Evolutionary conservation across 2,329 filamentous ascomycete genomes (phyloP).

Genomic region (Aspergillus unguis): DNA sequence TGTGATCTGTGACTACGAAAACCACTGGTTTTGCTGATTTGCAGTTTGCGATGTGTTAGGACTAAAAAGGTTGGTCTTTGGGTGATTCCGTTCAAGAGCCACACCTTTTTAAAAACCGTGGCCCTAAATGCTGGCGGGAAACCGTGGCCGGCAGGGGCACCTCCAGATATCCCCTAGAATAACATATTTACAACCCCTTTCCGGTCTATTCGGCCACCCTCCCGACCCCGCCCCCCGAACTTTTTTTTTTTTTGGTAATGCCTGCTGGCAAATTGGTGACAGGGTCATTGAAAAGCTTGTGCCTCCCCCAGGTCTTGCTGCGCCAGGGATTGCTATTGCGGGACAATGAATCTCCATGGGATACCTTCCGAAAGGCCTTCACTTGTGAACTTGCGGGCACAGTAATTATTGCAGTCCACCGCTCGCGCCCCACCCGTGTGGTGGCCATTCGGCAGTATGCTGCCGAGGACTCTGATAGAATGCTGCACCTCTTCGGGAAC

Average conservation of each 20-base stretch:
- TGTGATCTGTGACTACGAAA: background rate
- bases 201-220: background rate
- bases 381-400: background rate
- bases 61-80: background rate
- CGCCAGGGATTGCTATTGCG: background rate
- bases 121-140: background rate
- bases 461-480: background rate
- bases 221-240: background rate
- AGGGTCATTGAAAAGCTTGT: background rate
- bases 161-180: background rate
- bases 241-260: background rate
- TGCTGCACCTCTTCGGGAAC: background rate
- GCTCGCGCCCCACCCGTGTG: background rate
- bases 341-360: background rate
- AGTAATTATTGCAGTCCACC: background rate
- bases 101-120: background rate
- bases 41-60: background rate
- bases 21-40: background rate
- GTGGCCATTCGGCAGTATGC: background rate
- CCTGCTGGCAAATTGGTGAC: background rate
- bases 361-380: background rate
- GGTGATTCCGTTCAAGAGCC: background rate
- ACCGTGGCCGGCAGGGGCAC: background rate
- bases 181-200: background rate
- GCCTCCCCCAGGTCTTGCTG: background rate